phyloP scores from a whole-genome alignment of 495 filamentous ascomycete species.

The Sordaria brevicollis region DNA sequence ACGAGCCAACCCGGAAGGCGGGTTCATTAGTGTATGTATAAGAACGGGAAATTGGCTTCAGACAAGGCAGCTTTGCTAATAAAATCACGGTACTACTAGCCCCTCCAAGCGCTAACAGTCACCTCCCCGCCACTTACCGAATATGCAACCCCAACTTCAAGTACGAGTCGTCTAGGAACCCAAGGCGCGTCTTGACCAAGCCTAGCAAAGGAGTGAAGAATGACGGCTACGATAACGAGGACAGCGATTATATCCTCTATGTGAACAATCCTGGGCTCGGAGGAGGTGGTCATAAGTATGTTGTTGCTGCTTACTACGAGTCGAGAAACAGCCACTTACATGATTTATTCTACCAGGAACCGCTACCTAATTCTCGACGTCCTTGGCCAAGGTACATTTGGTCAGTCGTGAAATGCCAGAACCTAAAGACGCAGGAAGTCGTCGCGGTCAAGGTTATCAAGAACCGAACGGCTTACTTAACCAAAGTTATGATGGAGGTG shows the following conservation, averaged over 20 bases:
- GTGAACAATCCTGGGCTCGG: constrained; percentile 98
- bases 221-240: constrained; percentile 98
- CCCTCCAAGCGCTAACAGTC: constrained; percentile 92
- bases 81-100: constrained; percentile 48
- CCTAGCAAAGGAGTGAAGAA: constrained; percentile 99
- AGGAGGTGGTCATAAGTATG: constrained; percentile 94
- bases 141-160: constrained; percentile 98
- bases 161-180: constrained; percentile 98
- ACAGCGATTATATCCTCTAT: constrained; percentile 98
- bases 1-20: constrained; percentile 91
- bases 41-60: neutral
- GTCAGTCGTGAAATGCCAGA: constrained; percentile 99
- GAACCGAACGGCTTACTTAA: constrained; percentile 99
- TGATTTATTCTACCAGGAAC: constrained; percentile 57
- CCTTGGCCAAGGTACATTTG: constrained; percentile 95
- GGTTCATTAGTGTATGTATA: constrained; percentile 87
- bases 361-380: constrained; percentile 98
- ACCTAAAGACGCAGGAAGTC: constrained; percentile 94
- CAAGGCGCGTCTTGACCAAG: constrained; percentile 93
- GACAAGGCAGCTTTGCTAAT: constrained; percentile 5
- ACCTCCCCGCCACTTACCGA: constrained; percentile 89
- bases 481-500: constrained; percentile 99
- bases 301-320: constrained; percentile 1
- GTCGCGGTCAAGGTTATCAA: constrained; percentile 99
- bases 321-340: neutral